phyloP scores from a whole-genome alignment of 2,329 filamentous ascomycete species.

The Sporothrix brunneoviolacea region DNA sequence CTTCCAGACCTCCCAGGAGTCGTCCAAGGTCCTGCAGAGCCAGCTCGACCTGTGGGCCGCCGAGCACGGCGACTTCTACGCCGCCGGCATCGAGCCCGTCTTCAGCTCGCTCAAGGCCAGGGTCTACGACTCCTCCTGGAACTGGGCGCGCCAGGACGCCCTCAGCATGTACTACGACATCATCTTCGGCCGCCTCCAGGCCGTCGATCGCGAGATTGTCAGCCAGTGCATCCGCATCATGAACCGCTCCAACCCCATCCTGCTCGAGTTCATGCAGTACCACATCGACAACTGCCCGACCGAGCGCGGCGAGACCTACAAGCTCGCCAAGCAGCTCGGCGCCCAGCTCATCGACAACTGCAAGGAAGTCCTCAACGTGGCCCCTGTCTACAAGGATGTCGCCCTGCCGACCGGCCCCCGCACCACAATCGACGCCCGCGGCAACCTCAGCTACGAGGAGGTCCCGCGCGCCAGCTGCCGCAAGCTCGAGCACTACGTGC shows the following conservation, averaged over 20 bases:
- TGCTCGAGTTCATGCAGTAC: slow-evolving; percentile 99
- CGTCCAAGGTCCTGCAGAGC: slow-evolving; percentile 78
- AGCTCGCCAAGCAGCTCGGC: slow-evolving; percentile 92
- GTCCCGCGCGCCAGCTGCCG: slow-evolving; percentile 79
- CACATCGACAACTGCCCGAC: slow-evolving; percentile 98
- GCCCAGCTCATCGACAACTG: slow-evolving; percentile 95
- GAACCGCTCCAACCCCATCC: slow-evolving; percentile 94
- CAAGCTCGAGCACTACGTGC: slow-evolving; percentile 97
- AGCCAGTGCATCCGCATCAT: slow-evolving; percentile 98
- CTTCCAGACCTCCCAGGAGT: slow-evolving; percentile 75
- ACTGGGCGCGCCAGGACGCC: slow-evolving; percentile 96
- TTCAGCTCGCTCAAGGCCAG: slow-evolving; percentile 92
- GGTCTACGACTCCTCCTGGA: slow-evolving; percentile 97
- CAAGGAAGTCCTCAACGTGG: slow-evolving; percentile 75
- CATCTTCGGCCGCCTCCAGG: slow-evolving; percentile 90
- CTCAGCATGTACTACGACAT: slow-evolving; percentile 99
- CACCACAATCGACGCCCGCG: slow-evolving; percentile 85
- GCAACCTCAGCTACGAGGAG: slow-evolving; percentile 89
- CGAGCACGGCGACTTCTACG: slow-evolving; percentile 96
- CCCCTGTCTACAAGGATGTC: slow-evolving; percentile 95
- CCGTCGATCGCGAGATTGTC: slow-evolving; percentile 94
- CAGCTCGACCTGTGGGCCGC: slow-evolving; percentile 92
- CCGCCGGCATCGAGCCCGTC: slow-evolving; percentile 84
- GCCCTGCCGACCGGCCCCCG: slow-evolving; percentile 84
- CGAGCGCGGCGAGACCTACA: slow-evolving; percentile 93